Conservation (phyloP, 352 stramenopile genomes). For the Globisporangium irregulare region DNA sequence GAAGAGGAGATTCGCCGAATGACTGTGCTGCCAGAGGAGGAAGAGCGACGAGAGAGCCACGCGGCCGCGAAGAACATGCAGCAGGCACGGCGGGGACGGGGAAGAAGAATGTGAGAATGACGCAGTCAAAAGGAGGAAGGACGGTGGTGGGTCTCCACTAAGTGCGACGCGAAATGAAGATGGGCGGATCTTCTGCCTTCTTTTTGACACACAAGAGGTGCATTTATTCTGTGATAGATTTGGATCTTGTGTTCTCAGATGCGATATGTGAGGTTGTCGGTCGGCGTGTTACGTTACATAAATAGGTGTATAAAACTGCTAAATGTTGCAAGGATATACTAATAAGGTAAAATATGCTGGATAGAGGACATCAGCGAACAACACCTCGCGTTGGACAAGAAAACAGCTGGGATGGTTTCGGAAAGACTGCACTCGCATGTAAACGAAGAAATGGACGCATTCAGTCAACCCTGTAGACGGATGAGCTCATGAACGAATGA, state of each 20-base stretch:
- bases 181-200: not conserved
- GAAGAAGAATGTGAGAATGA: not conserved
- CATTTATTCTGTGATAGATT: not conserved
- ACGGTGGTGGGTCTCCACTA: not conserved
- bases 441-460: not conserved
- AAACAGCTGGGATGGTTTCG: not conserved
- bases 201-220: not conserved
- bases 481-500: not conserved
- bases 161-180: not conserved
- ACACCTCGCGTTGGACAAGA: not conserved
- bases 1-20: conserved; percentile 14
- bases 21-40: not conserved
- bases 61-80: conserved; percentile 10
- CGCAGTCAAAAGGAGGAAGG: not conserved
- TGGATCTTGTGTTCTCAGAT: not conserved
- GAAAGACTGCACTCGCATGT: not conserved
- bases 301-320: not conserved
- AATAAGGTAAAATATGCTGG: not conserved
- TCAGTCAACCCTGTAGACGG: not conserved
- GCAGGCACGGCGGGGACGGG: not conserved
- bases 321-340: not conserved
- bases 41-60: not conserved
- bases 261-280: not conserved
- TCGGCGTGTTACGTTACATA: not conserved
- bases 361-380: not conserved